A percentile compares a stretch with the other conserved stretches of the same genome.
phyloP scores from a whole-genome alignment of 2,329 filamentous ascomycete genomes.

The Ophiostoma sp. region DNA sequence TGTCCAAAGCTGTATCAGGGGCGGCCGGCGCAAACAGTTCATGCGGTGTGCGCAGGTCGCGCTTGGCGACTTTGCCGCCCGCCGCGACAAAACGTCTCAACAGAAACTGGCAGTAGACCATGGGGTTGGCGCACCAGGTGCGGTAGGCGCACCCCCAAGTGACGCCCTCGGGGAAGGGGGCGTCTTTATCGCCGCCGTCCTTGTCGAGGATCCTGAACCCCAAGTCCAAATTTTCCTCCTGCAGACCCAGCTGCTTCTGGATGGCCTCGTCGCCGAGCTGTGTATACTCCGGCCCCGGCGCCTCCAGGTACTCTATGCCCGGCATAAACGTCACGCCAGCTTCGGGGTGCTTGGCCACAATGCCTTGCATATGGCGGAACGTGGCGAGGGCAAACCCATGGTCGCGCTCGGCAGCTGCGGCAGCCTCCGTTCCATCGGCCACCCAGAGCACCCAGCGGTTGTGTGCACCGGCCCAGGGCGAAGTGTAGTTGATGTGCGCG shows the following conservation, averaged over 20 bases:
- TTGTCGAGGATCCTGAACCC: slow-evolving; percentile 42
- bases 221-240: slow-evolving; percentile 38
- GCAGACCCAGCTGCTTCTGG: slow-evolving; percentile 36
- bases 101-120: slow-evolving; percentile 53
- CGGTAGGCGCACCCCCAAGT: slow-evolving; percentile 52
- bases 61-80: slow-evolving; percentile 40
- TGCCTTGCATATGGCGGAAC: slow-evolving; percentile 44
- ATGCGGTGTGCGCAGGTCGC: slow-evolving; percentile 40
- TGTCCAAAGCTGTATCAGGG: neutral
- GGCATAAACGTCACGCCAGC: slow-evolving; percentile 51
- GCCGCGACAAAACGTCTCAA: slow-evolving; percentile 44
- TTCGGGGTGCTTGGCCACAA: slow-evolving; percentile 37
- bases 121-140: slow-evolving; percentile 57
- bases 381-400: slow-evolving; percentile 47
- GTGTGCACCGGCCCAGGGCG: slow-evolving; percentile 59
- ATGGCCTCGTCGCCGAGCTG: slow-evolving; percentile 33
- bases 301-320: slow-evolving; percentile 55
- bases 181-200: slow-evolving; percentile 33
- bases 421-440: slow-evolving; percentile 32
- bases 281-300: slow-evolving; percentile 44
- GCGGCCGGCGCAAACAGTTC: slow-evolving; percentile 42
- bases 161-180: slow-evolving; percentile 40
- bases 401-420: slow-evolving; percentile 40
- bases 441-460: slow-evolving; percentile 52
- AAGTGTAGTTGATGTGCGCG: slow-evolving; percentile 53